phyloP scores from a whole-genome alignment of 106 monocot species.

The Xerophyta viscosa region DNA sequence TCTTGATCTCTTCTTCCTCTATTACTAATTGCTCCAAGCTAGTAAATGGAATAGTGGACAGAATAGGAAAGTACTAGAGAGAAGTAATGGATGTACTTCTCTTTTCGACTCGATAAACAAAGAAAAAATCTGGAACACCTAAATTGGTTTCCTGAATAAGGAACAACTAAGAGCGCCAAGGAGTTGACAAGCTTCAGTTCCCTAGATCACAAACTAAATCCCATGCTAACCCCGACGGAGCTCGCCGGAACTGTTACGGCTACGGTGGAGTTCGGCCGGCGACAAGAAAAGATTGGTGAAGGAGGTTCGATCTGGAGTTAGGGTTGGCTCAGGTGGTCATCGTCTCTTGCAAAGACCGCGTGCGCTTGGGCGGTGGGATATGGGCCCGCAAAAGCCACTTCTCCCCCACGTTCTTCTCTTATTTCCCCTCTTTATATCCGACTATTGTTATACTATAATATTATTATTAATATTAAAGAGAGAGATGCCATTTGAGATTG shows the following conservation, averaged over 20 bases:
- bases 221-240: too few species aligned
- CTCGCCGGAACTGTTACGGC: too few species aligned
- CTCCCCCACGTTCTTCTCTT: background rate
- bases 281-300: background rate
- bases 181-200: too few species aligned
- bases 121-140: background rate
- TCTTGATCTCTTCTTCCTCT: background rate
- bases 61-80: background rate
- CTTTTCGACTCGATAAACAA: background rate
- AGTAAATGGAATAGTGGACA: conserved; percentile 21
- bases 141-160: too few species aligned
- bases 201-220: too few species aligned
- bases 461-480: too few species aligned
- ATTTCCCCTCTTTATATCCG: background rate
- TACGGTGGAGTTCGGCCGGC: background rate
- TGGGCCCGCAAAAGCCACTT: background rate
- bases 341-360: background rate
- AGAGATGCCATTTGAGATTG: background rate
- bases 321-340: background rate
- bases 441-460: background rate
- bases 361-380: conserved; percentile 7
- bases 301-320: background rate
- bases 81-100: background rate
- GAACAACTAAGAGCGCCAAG: too few species aligned
- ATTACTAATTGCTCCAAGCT: background rate